phyloP scores from a whole-genome alignment of 2,329 filamentous ascomycete species.

The Fusarium goolgardi region DNA sequence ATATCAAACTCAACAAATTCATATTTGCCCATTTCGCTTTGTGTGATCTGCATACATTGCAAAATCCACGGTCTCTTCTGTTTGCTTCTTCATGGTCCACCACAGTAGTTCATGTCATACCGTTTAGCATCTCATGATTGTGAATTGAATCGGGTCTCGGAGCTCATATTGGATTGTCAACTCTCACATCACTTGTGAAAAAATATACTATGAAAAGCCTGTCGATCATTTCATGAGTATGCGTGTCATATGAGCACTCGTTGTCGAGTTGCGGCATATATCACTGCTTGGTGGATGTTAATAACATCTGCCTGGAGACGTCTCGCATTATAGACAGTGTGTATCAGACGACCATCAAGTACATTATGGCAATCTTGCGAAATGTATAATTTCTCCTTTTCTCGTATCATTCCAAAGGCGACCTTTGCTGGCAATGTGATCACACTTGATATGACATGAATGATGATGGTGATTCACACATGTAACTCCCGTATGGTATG shows the following conservation, averaged over 20 bases:
- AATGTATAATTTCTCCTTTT: neutral
- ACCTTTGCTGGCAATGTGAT: neutral
- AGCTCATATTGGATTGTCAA: neutral
- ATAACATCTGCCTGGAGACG: neutral
- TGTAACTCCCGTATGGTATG: neutral
- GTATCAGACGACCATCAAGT: neutral
- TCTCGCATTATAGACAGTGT: neutral
- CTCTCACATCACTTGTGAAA: neutral
- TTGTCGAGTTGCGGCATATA: neutral
- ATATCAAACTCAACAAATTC: neutral
- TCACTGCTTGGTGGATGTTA: neutral
- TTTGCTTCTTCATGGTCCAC: neutral
- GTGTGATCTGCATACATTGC: neutral
- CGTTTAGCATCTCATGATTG: neutral
- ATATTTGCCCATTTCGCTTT: neutral
- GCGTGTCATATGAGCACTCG: neutral
- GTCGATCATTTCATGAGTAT: neutral
- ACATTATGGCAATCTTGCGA: neutral
- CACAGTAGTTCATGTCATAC: neutral
- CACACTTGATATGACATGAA: neutral
- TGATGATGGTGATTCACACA: neutral
- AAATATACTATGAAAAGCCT: neutral
- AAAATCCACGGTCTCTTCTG: neutral
- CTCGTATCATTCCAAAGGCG: accelerated
- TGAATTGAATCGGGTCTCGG: neutral